Conservation (phyloP, 116 monocot genomes). For the Zostera marina region DNA sequence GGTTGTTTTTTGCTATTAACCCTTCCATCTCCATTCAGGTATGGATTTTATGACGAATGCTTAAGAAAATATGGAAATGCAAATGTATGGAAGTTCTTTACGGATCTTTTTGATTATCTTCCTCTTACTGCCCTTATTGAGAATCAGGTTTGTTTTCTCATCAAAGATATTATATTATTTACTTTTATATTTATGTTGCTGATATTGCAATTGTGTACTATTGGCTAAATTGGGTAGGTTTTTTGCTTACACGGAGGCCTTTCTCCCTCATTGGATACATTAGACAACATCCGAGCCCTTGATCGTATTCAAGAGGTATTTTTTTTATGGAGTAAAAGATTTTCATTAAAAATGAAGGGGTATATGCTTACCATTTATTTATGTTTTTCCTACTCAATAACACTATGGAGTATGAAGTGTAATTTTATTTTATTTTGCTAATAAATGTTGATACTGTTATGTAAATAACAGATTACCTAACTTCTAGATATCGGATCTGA, state of each 20-base stretch:
- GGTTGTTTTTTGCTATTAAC: background rate
- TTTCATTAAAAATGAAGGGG: too few species aligned
- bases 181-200: background rate
- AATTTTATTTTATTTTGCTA: too few species aligned
- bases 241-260: conserved; percentile 82
- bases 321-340: too few species aligned
- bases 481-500: too few species aligned
- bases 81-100: conserved; percentile 84
- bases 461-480: too few species aligned
- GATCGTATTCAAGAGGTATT: conserved; percentile 96
- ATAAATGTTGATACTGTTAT: too few species aligned
- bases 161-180: background rate
- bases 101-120: conserved; percentile 74
- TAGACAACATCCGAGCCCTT: conserved; percentile 89
- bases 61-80: conserved; percentile 87
- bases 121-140: conserved; percentile 79
- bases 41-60: conserved; percentile 83
- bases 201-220: background rate
- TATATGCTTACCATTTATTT: too few species aligned
- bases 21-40: conserved; percentile 18
- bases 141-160: conserved; percentile 39
- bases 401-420: too few species aligned
- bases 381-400: too few species aligned
- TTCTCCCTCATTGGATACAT: conserved; percentile 83
- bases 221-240: conserved; percentile 12